phyloP scores from a whole-genome alignment of 75 land plant species.

The Pinus tabuliformis region DNA sequence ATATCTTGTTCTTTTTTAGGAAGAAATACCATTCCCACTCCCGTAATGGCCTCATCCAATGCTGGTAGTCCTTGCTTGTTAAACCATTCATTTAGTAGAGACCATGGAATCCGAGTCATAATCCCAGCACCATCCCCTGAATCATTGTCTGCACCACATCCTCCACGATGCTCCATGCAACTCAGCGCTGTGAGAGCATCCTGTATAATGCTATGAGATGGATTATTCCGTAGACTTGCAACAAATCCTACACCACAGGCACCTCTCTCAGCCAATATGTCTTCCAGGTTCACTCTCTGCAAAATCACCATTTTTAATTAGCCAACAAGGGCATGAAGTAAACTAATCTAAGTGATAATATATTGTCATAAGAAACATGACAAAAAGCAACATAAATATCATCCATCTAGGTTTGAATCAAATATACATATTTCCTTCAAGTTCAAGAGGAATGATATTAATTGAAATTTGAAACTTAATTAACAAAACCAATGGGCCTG shows the following conservation, averaged over 20 bases:
- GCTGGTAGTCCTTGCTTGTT: slow-evolving; percentile 62
- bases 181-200: slow-evolving; percentile 93
- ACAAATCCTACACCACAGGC: slow-evolving; percentile 99
- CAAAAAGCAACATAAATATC: too few relatives aligned
- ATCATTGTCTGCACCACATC: slow-evolving; percentile 97
- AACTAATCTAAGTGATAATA: too few relatives aligned
- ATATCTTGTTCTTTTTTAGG: slow-evolving; percentile 62
- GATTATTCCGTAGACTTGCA: slow-evolving; percentile 75
- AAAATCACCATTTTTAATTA: background rate
- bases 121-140: slow-evolving; percentile 98
- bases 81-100: slow-evolving; percentile 74
- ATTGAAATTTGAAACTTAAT: too few relatives aligned
- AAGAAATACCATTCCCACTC: slow-evolving; percentile 96
- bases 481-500: too few relatives aligned
- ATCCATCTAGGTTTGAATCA: too few relatives aligned
- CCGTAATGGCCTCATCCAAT: slow-evolving; percentile 67
- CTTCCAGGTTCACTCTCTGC: slow-evolving; percentile 79
- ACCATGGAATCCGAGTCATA: slow-evolving; percentile 97
- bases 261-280: slow-evolving; percentile 88
- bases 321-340: too few relatives aligned
- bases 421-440: too few relatives aligned
- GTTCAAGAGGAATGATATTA: too few relatives aligned
- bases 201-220: slow-evolving; percentile 63
- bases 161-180: slow-evolving; percentile 99
- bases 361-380: too few relatives aligned